Percentiles rank a stretch among this genome's conserved stretches.
Evolutionary conservation across 768 basidiomycete species (phyloP).

Genomic region (Pleurotus sapidus): DNA sequence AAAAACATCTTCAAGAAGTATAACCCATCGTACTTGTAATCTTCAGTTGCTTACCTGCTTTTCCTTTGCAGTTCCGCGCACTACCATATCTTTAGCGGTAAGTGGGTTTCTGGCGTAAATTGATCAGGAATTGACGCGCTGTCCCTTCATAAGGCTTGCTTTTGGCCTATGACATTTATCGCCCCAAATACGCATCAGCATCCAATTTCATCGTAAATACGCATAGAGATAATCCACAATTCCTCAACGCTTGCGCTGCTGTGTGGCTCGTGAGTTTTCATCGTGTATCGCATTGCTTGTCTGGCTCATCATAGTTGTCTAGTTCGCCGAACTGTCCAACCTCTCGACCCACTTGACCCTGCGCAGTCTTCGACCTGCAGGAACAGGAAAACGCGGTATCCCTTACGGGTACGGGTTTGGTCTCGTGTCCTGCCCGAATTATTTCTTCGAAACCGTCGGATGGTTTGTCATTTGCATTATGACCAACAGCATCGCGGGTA

Average conservation of each 20-base stretch:
- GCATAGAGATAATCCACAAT: constrained; percentile 58
- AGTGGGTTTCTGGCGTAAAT: not conserved
- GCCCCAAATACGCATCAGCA: constrained; percentile 68
- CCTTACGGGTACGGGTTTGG: constrained; percentile 93
- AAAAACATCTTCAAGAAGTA: constrained; percentile 89
- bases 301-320: not conserved
- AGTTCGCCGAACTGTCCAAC: constrained; percentile 90
- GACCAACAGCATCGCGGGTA: constrained; percentile 76
- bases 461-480: constrained; percentile 74
- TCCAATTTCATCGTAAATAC: constrained; percentile 64
- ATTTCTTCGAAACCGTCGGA: constrained; percentile 83
- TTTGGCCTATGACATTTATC: constrained; percentile 79
- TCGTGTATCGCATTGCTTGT: constrained; percentile 1
- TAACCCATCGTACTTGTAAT: constrained; percentile 13
- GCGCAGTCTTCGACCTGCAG: constrained; percentile 78
- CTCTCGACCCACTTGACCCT: constrained; percentile 78
- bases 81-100: constrained; percentile 80
- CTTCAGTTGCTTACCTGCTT: not conserved
- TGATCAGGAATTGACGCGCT: not conserved
- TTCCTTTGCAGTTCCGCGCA: constrained; percentile 66
- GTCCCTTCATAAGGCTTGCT: constrained; percentile 54
- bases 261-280: constrained; percentile 70
- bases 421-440: constrained; percentile 88
- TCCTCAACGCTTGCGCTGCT: constrained; percentile 63
- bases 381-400: constrained; percentile 76